Evolutionary conservation across 1,284 basidiomycete species (phyloP), one percentile per base, ranked within the genome.

Genomic region (Boletus hoseneyae): DNA sequence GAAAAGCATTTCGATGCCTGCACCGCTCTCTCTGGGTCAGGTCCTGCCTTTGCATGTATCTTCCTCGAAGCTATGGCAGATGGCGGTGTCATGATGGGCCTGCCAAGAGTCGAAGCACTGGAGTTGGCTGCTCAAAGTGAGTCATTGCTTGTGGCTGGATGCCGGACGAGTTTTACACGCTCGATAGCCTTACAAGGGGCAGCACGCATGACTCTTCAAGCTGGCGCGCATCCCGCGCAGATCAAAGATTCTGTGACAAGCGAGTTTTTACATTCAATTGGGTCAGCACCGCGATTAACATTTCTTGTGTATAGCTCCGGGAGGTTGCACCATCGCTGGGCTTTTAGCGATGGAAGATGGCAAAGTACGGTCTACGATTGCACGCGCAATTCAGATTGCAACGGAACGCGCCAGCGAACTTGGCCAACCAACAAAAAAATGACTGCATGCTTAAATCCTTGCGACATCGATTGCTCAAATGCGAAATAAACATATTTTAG

Each of bases 61-160:
- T 95, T 99, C 62, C 77, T 99, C 53, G 97, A 99, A 70, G 96
- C 97, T 1, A 97, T 99, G 94, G 89, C 93, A 2, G 97, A 99
- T 70, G 97, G 97, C 30, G 97, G 93, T 29, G 97, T 99, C 38
- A 99, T 99, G 97, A 99, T 99, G 97, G 97, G 97, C 25, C 74
- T 99, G 41, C 97, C 97, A 3, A 78, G 97, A 53, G 80, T 85
- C 1, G 96, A 98, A 69, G 95, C 97, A 5, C 70, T 98, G 34
- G 97, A 99, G 67, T 73, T 99, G 46, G 96, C 97, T 40, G 88
- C 96, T 43, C 97, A 99, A 72, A 95, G 94, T 96, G 69, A 65
- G 85, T 71, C n/a, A n/a, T 23, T 33, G 32, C 16, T n/a, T 33
- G 21, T 34, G 15, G 49, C 53, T 50, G 35, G 53, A 42, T 35